Evolutionary conservation across 352 stramenopile species (phyloP).

Genomic region (Phytopythium sindhum): DNA sequence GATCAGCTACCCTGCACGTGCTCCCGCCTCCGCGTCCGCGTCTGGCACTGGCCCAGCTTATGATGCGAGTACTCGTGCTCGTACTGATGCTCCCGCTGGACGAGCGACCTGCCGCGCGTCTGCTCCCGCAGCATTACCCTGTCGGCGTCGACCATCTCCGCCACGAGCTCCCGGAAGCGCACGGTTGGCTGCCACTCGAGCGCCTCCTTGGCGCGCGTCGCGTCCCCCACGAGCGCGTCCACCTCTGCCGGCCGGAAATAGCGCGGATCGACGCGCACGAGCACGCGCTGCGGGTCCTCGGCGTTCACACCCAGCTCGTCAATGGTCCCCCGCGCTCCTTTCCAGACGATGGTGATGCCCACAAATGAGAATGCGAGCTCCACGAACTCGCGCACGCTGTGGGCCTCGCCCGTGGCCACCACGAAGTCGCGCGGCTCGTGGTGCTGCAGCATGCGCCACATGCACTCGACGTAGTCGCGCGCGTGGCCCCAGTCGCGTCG

Average conservation of each 20-base stretch:
- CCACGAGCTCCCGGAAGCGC: slow-evolving; percentile 91
- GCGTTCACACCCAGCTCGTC: slow-evolving; percentile 94
- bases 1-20: background rate
- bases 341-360: slow-evolving; percentile 91
- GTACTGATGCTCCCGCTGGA: background rate
- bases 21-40: background rate
- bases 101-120: background rate
- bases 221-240: slow-evolving; percentile 95
- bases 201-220: slow-evolving; percentile 89
- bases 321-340: slow-evolving; percentile 82
- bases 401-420: slow-evolving; percentile 94
- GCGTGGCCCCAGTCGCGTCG: slow-evolving; percentile 99
- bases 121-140: slow-evolving; percentile 14
- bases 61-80: background rate
- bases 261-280: slow-evolving; percentile 94
- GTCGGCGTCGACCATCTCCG: slow-evolving; percentile 96
- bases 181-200: slow-evolving; percentile 92
- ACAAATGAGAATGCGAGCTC: slow-evolving; percentile 94
- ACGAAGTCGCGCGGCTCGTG: slow-evolving; percentile 72
- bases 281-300: slow-evolving; percentile 76
- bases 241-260: slow-evolving; percentile 99
- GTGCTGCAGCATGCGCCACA: slow-evolving; percentile 99
- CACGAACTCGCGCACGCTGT: slow-evolving; percentile 98
- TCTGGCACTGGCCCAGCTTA: background rate
- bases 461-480: slow-evolving; percentile 98